Conservation (phyloP, 495 filamentous ascomycete species). For the Talaromyces nanjingensis region DNA sequence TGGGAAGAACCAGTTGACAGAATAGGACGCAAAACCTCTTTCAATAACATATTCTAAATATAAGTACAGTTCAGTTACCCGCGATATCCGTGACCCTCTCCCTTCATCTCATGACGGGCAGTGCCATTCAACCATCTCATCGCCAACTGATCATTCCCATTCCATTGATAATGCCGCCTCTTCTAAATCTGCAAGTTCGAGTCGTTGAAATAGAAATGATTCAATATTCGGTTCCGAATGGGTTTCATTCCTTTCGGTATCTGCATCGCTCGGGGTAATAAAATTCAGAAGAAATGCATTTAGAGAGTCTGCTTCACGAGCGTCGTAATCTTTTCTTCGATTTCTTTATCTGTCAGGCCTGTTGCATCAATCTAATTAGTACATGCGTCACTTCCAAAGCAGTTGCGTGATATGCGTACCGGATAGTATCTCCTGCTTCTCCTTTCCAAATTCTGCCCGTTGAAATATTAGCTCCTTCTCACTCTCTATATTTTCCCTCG, state of each 20-base stretch:
- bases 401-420: slow-evolving; percentile 39
- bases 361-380: slow-evolving; percentile 7
- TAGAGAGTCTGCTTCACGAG: slow-evolving; percentile 57
- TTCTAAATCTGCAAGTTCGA: too few species aligned
- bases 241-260: neutral
- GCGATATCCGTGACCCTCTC: neutral
- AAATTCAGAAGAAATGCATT: neutral
- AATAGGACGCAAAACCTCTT: neutral
- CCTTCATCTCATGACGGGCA: too few species aligned
- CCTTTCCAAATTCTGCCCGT: slow-evolving; percentile 63
- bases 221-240: too few species aligned
- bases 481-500: neutral
- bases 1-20: too few species aligned
- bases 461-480: slow-evolving; percentile 9
- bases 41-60: neutral
- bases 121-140: neutral
- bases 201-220: too few species aligned
- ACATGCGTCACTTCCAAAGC: slow-evolving; percentile 1
- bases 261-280: neutral
- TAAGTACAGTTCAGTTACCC: neutral
- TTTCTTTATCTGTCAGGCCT: slow-evolving; percentile 87
- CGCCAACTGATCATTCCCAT: neutral
- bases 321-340: slow-evolving; percentile 78
- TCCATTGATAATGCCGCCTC: too few species aligned
- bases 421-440: slow-evolving; percentile 75